Percentiles rank a stretch among this genome's conserved stretches.
These are phyloP conservation scores for Trichopus zeylanicus DNA, from an alignment of 116 monocot species.

Conservation along the genomic window DNA sequence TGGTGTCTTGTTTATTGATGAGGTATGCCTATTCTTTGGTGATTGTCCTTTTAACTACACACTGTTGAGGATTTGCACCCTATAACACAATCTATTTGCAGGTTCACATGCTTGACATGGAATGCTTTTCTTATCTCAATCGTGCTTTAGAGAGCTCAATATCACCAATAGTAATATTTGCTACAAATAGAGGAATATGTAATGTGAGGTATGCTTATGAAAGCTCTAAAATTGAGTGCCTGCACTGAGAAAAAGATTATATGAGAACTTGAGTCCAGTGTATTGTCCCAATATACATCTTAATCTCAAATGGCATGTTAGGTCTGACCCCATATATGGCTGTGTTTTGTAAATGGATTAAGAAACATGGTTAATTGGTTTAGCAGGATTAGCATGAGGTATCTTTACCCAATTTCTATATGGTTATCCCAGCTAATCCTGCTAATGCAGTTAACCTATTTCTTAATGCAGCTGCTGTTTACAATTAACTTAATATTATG, in stretches of 20 bases:
- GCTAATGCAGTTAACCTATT: too few species aligned
- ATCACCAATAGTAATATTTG: conserved; percentile 93
- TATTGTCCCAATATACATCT: neutral
- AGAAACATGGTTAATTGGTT: too few species aligned
- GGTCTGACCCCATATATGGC: too few species aligned
- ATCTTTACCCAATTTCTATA: too few species aligned
- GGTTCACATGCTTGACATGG: conserved; percentile 99
- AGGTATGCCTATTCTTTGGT: conserved; percentile 29
- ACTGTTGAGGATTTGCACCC: neutral
- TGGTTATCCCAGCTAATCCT: too few species aligned
- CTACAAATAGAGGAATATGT: conserved; percentile 98
- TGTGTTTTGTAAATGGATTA: too few species aligned
- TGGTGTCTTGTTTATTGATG: conserved; percentile 95
- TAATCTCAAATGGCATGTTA: too few species aligned
- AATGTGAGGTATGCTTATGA: conserved; percentile 60
- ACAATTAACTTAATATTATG: too few species aligned
- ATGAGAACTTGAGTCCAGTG: neutral
- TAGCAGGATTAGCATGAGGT: too few species aligned
- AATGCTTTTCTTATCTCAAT: conserved; percentile 97
- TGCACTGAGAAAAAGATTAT: neutral
- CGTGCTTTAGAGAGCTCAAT: conserved; percentile 94
- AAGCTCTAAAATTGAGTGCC: neutral
- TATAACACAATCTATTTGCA: conserved; percentile 21
- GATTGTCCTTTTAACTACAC: neutral
- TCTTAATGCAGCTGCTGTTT: too few species aligned